phyloP scores from a whole-genome alignment of 805 yeast species.

The Candida insectorum region DNA sequence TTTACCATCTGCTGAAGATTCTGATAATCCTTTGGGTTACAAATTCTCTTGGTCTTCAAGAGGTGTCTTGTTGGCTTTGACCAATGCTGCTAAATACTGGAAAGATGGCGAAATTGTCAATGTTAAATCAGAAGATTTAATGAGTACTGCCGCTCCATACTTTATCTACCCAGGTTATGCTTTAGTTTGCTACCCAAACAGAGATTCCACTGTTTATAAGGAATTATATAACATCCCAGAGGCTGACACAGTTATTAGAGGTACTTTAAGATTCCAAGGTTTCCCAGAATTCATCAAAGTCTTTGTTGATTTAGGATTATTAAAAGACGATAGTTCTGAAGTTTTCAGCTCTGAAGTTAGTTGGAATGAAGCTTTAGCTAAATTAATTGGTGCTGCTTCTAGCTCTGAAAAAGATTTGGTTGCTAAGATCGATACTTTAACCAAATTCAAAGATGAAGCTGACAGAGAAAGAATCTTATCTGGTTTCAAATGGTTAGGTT shows the following conservation, averaged over 20 bases:
- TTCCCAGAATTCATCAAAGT: slow-evolving; percentile 98
- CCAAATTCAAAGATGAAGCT: slow-evolving; percentile 74
- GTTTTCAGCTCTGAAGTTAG: slow-evolving; percentile 55
- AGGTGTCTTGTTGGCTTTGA: slow-evolving; percentile 92
- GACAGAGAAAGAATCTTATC: slow-evolving; percentile 83
- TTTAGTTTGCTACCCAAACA: slow-evolving; percentile 93
- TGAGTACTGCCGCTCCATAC: slow-evolving; percentile 94
- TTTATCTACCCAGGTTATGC: slow-evolving; percentile 94
- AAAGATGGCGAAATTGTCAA: slow-evolving; percentile 78
- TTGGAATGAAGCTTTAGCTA: slow-evolving; percentile 87
- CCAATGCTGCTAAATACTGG: slow-evolving; percentile 90
- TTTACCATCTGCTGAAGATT: slow-evolving; percentile 95
- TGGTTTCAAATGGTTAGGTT: slow-evolving; percentile 93
- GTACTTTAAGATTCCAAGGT: slow-evolving; percentile 96
- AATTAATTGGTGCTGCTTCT: slow-evolving; percentile 72
- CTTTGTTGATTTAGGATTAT: slow-evolving; percentile 88
- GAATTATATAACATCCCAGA: slow-evolving; percentile 93
- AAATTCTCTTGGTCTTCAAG: slow-evolving; percentile 99
- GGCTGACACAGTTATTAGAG: slow-evolving; percentile 95
- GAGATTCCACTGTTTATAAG: slow-evolving; percentile 93
- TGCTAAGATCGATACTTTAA: slow-evolving; percentile 70
- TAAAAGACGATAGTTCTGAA: slow-evolving; percentile 70
- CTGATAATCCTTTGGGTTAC: slow-evolving; percentile 97
- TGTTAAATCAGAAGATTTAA: slow-evolving; percentile 83
- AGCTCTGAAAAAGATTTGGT: slow-evolving; percentile 68